Evolutionary conservation across 1,284 basidiomycete genomes (phyloP).

Genomic region (Polyporus tsugae): DNA sequence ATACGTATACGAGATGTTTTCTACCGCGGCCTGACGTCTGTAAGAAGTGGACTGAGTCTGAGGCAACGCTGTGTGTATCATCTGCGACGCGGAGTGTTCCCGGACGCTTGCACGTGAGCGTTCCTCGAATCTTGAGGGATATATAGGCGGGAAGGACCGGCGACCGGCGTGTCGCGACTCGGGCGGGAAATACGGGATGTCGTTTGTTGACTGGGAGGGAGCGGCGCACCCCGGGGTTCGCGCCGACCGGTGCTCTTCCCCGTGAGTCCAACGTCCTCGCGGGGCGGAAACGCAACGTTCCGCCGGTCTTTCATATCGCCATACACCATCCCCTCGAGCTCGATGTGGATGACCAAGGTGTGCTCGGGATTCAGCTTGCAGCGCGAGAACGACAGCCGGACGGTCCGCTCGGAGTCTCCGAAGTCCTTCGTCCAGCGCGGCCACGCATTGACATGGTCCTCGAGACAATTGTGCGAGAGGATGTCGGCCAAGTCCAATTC

Average conservation of each 20-base stretch:
- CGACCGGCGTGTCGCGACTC: not conserved
- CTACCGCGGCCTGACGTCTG: too few species aligned
- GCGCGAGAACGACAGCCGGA: conserved; percentile 15
- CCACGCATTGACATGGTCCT: conserved; percentile 13
- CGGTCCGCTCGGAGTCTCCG: conserved; percentile 2
- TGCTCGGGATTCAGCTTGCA: conserved; percentile 2
- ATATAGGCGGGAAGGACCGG: not conserved
- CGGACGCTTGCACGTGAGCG: not conserved
- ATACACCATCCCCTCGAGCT: conserved; percentile 2
- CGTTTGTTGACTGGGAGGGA: not conserved
- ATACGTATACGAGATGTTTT: too few species aligned
- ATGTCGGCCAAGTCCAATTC: not conserved
- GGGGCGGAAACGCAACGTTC: not conserved
- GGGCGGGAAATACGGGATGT: not conserved
- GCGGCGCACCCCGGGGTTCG: not conserved
- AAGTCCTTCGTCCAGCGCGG: conserved; percentile 7
- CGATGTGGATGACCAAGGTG: conserved; percentile 13
- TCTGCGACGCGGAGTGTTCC: not conserved
- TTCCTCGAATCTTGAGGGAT: not conserved
- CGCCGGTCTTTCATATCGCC: not conserved
- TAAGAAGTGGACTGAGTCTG: too few species aligned
- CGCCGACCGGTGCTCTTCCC: not conserved
- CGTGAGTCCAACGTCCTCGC: not conserved
- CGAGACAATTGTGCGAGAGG: conserved; percentile 9
- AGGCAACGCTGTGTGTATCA: not conserved